These are phyloP conservation scores for Cladobotryum mycophilum DNA, from an alignment of 2,329 filamentous ascomycete genomes.

Conservation along the genomic window DNA sequence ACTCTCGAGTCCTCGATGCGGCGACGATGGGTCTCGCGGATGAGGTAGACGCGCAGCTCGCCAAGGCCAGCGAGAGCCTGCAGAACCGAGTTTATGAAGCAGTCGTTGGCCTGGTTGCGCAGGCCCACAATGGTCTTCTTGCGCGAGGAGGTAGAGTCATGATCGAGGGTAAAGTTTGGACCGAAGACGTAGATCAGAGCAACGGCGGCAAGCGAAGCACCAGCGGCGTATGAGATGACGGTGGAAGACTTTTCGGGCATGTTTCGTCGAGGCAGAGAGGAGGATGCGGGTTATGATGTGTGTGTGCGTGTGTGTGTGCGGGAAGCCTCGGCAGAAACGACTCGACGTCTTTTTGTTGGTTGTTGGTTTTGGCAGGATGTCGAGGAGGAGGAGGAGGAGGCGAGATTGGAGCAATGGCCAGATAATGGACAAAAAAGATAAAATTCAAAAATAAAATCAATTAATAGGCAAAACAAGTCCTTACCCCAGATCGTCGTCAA, in stretches of 20 bases:
- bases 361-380: no score
- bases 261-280: conserved; percentile 5
- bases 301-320: conserved; percentile 1
- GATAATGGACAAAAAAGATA: no score
- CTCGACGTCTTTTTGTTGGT: background rate
- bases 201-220: conserved; percentile 88
- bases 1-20: conserved; percentile 70
- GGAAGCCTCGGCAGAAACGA: background rate
- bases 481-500: conserved; percentile 4
- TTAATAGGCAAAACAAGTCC: background rate
- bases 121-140: conserved; percentile 88
- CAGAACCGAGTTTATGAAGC: conserved; percentile 93
- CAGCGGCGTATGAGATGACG: conserved; percentile 81
- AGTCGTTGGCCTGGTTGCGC: conserved; percentile 87
- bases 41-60: conserved; percentile 84
- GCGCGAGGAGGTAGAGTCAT: conserved; percentile 59
- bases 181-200: conserved; percentile 96
- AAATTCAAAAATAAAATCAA: no score
- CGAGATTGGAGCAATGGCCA: background rate
- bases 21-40: conserved; percentile 81
- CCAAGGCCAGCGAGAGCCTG: conserved; percentile 87
- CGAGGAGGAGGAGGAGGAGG: background rate
- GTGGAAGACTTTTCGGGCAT: conserved; percentile 34
- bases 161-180: conserved; percentile 93
- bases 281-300: background rate